phyloP scores from a whole-genome alignment of 1,284 basidiomycete genomes.

The Moniliophthora roreri region DNA sequence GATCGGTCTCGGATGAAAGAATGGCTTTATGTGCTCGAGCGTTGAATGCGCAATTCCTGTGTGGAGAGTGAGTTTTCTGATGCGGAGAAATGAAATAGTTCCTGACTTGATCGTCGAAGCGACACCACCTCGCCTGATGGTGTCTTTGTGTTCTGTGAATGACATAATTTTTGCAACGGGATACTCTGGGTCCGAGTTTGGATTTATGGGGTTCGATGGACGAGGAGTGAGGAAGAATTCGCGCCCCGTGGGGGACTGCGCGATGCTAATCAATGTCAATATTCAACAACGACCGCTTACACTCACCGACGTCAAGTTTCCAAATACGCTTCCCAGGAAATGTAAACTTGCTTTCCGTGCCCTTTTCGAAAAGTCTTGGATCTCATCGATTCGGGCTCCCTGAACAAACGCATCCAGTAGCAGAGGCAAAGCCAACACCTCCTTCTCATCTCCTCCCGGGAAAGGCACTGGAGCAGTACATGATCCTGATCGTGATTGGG shows the following conservation, averaged over 20 bases:
- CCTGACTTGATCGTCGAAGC: constrained; percentile 82
- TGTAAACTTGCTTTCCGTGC: constrained; percentile 77
- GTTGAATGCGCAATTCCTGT: constrained; percentile 80
- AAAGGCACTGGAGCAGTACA: constrained; percentile 65
- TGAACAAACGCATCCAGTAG: constrained; percentile 86
- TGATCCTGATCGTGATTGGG: constrained; percentile 73
- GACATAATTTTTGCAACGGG: constrained; percentile 79
- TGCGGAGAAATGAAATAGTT: not conserved
- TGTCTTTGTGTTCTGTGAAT: constrained; percentile 88
- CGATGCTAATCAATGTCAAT: not conserved
- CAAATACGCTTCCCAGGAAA: constrained; percentile 90
- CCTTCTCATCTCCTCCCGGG: constrained; percentile 53
- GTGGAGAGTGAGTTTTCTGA: not conserved
- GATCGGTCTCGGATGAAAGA: constrained; percentile 56
- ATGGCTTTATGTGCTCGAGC: constrained; percentile 67
- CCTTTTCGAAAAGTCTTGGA: constrained; percentile 46
- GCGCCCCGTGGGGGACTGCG: constrained; percentile 65
- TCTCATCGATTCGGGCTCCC: constrained; percentile 55
- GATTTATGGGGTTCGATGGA: constrained; percentile 39
- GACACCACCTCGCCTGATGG: constrained; percentile 84
- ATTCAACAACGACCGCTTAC: not conserved
- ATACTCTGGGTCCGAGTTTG: constrained; percentile 58
- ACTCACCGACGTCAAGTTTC: constrained; percentile 81
- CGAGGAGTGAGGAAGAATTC: constrained; percentile 70
- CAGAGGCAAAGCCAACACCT: constrained; percentile 69